Evolutionary conservation across 768 basidiomycete genomes (phyloP), one percentile per base, ranked within the genome.

Genomic region (Russula brevipes): DNA sequence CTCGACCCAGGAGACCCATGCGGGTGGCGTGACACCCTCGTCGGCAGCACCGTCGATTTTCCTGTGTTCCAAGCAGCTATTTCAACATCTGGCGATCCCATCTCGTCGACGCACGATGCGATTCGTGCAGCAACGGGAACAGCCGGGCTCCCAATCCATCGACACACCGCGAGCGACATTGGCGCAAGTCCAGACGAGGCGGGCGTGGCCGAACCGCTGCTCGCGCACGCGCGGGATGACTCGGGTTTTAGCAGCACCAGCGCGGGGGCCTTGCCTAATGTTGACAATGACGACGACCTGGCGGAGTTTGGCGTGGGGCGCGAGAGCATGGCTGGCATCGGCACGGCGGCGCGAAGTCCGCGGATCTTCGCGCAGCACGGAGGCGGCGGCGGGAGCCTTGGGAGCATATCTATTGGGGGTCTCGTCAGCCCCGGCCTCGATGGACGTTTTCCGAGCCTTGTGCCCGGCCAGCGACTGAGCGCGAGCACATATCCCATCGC

Each of bases 271-370:
- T 30, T 11, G 16, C 30, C 31, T 33, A 12, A 3, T 17, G 53
- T 0, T 8, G 11, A 33, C 7, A 30, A 17, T 12, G 55, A 63
- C 63, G 49, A 31, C 7, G 59, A 57, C 9, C 3, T 38, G n/a
- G 55, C 55, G 2, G 60, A 65, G 14, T 54, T 59, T 1, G 51
- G 59, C 35, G 39, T 4, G 1, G 60, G 30, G 45, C 61, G 61
- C 31, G 45, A 46, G 59, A 74, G 78, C 19, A 80, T 82, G 81
- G 76, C 77, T 10, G 81, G 81, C 9, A 65, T 82, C 9, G 81
- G 80, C 12, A 81, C 80, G 2, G 75, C 74, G 5, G 73, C 73
- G 36, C 68, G 78, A 3, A 70, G 76, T 31, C 73, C 76, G 62
- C 57, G 60, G 4, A 66, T 65, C 11, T 50, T 39, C 3, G 60